phyloP scores from a whole-genome alignment of 495 filamentous ascomycete genomes.

The Chaetomium cochliodes region DNA sequence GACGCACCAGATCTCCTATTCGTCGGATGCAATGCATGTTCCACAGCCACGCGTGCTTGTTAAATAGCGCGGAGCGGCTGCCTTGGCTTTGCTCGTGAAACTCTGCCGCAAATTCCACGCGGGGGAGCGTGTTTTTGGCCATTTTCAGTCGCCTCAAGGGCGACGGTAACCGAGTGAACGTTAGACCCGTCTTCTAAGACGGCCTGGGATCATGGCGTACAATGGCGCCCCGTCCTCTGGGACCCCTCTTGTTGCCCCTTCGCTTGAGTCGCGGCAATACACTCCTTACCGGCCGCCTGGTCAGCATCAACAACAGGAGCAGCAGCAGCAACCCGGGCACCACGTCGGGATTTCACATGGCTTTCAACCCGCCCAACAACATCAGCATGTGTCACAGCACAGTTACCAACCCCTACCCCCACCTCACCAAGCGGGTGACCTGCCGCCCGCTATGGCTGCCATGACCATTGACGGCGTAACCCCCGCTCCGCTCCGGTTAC shows the following conservation, averaged over 20 bases:
- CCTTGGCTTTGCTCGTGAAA: background rate
- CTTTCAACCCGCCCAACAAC: background rate
- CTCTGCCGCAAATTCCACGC: no score
- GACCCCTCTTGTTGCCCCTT: background rate
- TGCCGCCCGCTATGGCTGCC: constrained; percentile 6
- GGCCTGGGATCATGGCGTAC: constrained; percentile 1
- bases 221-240: background rate
- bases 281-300: constrained; percentile 7
- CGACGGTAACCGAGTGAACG: background rate
- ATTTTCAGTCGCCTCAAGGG: background rate
- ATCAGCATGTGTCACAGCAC: background rate
- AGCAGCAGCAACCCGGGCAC: constrained; percentile 26
- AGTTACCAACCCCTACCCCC: constrained; percentile 10
- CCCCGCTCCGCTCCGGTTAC: constrained; percentile 1
- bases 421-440: background rate
- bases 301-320: constrained; percentile 26
- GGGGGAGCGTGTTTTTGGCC: no score
- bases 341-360: constrained; percentile 5
- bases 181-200: background rate
- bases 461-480: background rate
- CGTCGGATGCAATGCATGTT: background rate
- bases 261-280: background rate
- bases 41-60: constrained; percentile 4
- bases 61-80: constrained; percentile 13
- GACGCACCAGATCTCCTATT: background rate